Conservation (phyloP, 1,139 yeast genomes). For the Magnusiomyces ingens region DNA sequence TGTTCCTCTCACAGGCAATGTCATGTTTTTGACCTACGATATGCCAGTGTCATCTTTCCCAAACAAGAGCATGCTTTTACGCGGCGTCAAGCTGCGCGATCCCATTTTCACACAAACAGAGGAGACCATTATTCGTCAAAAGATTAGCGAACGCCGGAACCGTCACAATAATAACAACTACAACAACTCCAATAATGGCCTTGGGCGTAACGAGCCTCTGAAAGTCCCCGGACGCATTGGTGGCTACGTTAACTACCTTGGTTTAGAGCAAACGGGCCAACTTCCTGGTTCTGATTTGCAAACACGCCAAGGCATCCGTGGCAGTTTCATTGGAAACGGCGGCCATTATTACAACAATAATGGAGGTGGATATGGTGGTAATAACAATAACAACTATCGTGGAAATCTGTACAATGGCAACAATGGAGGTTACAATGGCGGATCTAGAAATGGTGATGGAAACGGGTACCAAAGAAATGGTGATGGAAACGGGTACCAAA, state of each 20-base stretch:
- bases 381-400: constrained; percentile 18
- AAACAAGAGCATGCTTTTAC: constrained; percentile 72
- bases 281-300: constrained; percentile 6
- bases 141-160: constrained; percentile 14
- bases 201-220: constrained; percentile 27
- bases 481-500: constrained; percentile 13
- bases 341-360: constrained; percentile 10
- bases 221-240: constrained; percentile 29
- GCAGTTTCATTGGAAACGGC: constrained; percentile 11
- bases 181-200: constrained; percentile 28
- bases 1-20: constrained; percentile 45
- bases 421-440: constrained; percentile 17
- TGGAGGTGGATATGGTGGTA: constrained; percentile 17
- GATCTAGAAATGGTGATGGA: constrained; percentile 13
- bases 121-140: constrained; percentile 8
- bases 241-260: constrained; percentile 31
- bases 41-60: constrained; percentile 39
- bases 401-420: constrained; percentile 16
- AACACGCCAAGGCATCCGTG: constrained; percentile 7
- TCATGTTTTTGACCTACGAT: constrained; percentile 51
- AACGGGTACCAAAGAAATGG: constrained; percentile 14
- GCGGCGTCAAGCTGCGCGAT: constrained; percentile 63
- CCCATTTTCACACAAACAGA: constrained; percentile 45
- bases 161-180: constrained; percentile 27
- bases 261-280: constrained; percentile 2